Evolutionary conservation across 495 filamentous ascomycete species (phyloP), one percentile per base, ranked within the genome.

Genomic region (Aspergillus kassunensis): DNA sequence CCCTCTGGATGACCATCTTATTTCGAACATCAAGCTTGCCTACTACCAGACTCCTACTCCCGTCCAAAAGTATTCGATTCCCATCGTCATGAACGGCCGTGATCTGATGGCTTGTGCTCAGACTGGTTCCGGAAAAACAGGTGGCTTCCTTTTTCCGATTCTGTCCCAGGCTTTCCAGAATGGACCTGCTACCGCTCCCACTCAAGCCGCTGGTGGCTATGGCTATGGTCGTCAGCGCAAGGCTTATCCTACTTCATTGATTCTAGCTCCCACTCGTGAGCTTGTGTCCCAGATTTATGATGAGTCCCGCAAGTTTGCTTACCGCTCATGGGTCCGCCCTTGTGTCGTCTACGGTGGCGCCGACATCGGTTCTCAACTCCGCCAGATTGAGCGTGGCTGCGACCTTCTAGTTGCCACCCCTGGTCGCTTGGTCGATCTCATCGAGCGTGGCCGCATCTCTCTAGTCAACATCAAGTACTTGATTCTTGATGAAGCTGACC

Each of bases 81-180:
- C 92, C 46, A 96, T 97, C 64, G 92, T 97, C 55, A 95, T 96
- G 87, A 82, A 81, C 59, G 93, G 93, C 50, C 89, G 93, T 70
- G 93, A 98, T 72, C 75, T 98, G 59, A 97, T 98, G 93, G 95
- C 93, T 68, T 97, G 93, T 76, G 93, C 93, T 55, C 93, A 98
- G 75, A 98, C 93, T 58, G 93, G 93, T 79, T 98, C 92, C 59
- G 93, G 93, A 76, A 98, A 98, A 82, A 98, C 93, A 60, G 93
- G 95, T 74, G 93, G 95, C 76, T 98, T 98, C 82, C 75, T 98
- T 30, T 97, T 98, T 80, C 93, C 93, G 35, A 98, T 98, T 58
- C 79, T 98, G 35, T 97, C 93, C 13, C 93, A 97, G 67, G 90
- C 92, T 29, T 97, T 88, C 80, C 80, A 89, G 62, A 87, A 85